A percentile compares a stretch with the other conserved stretches of the same genome.
Evolutionary conservation across 2,329 filamentous ascomycete genomes (phyloP).

Genomic region (Colletotrichum sp.): DNA sequence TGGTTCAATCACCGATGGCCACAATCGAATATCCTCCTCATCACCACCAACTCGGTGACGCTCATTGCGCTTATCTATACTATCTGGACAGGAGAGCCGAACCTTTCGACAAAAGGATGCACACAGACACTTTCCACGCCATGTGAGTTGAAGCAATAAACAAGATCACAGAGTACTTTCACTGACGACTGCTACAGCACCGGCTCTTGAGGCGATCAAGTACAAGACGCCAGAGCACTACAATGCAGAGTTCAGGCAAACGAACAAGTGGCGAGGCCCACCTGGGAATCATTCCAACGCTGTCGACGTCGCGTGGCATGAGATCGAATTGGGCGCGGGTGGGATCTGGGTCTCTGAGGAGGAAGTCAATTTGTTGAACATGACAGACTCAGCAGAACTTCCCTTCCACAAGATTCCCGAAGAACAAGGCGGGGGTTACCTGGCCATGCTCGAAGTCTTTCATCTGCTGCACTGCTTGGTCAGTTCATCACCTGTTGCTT

Average conservation of each 20-base stretch:
- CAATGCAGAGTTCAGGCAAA: conserved; percentile 11
- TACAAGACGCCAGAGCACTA: not conserved
- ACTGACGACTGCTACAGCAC: not conserved
- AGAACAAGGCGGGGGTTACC: conserved; percentile 3
- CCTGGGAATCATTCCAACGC: conserved; percentile 8
- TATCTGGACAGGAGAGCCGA: not conserved
- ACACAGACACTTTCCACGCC: not conserved
- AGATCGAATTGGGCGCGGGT: conserved; percentile 6
- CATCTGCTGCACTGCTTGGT: conserved; percentile 11
- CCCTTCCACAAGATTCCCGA: conserved; percentile 7
- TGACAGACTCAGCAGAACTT: conserved; percentile 8
- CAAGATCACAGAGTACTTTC: no score
- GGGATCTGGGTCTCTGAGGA: conserved; percentile 6
- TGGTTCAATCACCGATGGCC: not conserved
- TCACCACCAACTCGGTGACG: not conserved
- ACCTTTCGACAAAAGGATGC: not conserved
- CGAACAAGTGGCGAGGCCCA: conserved; percentile 9
- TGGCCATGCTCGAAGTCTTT: conserved; percentile 13
- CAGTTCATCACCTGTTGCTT: not conserved
- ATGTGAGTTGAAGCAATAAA: not conserved
- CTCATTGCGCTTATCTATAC: not conserved
- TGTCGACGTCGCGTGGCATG: conserved; percentile 4
- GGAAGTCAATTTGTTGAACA: not conserved
- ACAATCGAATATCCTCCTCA: not conserved
- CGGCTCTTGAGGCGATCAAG: not conserved